Conservation (phyloP, 306 rosid genomes). For the Cucurbita maxima region DNA sequence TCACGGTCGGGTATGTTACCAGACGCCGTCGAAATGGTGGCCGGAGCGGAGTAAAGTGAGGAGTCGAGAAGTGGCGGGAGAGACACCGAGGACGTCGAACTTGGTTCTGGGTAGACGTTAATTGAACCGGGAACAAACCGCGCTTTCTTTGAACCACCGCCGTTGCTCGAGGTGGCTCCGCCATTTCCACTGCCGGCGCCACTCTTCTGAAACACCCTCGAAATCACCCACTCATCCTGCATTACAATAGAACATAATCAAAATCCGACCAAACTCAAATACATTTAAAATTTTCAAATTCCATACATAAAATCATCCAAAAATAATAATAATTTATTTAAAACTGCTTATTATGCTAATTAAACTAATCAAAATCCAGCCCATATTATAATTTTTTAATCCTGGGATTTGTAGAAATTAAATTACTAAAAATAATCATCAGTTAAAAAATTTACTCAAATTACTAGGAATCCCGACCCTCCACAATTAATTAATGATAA, state of each 20-base stretch:
- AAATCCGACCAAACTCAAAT: neutral
- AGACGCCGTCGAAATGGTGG: neutral
- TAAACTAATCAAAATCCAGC: too few species aligned
- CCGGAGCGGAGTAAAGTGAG: slow-evolving; percentile 28
- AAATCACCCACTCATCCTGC: slow-evolving; percentile 96
- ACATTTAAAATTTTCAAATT: too few species aligned
- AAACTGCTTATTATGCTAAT: too few species aligned
- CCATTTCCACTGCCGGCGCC: slow-evolving; percentile 11
- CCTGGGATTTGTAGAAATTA: too few species aligned
- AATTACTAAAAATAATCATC: too few species aligned
- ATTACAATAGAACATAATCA: too few species aligned
- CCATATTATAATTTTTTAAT: too few species aligned
- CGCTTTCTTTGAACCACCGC: slow-evolving; percentile 33
- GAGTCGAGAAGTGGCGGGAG: slow-evolving; percentile 84
- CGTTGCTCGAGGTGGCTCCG: slow-evolving; percentile 9
- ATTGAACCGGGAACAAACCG: slow-evolving; percentile 19
- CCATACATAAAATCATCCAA: too few species aligned
- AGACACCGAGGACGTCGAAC: slow-evolving; percentile 67
- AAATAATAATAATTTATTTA: too few species aligned
- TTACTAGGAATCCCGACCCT: too few species aligned
- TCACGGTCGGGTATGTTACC: slow-evolving; percentile 28
- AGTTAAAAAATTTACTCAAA: too few species aligned
- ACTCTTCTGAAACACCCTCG: slow-evolving; percentile 72
- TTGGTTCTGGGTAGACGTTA: slow-evolving; percentile 40
- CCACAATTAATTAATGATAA: too few species aligned